Base-by-base conservation (phyloP, 2,329 filamentous ascomycete genomes). In the Cladosporium halotolerans region DNA sequence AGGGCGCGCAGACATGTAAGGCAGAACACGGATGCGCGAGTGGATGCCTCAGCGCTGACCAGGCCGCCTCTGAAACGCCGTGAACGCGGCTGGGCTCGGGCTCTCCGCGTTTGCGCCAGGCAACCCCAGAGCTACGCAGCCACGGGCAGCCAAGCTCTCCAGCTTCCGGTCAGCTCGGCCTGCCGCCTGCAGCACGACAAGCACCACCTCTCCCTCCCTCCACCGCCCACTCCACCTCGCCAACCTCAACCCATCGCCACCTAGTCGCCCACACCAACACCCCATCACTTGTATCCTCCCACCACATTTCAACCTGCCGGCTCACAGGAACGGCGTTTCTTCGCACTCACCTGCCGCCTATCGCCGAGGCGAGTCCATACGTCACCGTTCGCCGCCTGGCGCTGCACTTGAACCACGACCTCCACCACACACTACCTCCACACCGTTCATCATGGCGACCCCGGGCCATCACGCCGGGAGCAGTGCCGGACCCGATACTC, bases 401-500 rank as follows among this genome's bases (percentile, higher is more conserved):
- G 46, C n/a, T 39, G 36, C 36, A n/a, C 36, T 39, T 13, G n/a
- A 7, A 9, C 23, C 19, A 45, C 16, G 34, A 43, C 4, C 16
- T 34, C 28, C 9, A 23, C 28, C 41, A 11, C 23, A 28, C 23
- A 28, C 23, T 28, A 28, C 34, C 45, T 32, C 19, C 47, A 33
- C 43, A 31, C 28, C 43, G 45, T 31, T 16, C 43, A 68, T 58
- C 64, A 74, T 75, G 70, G 69, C 71, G 31, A 50, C 60, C 38
- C 58, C 54, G 39, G 49, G 56, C 52, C 55, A 46, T 50, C 49
- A 43, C 31, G 36, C 31, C 23, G 45, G 50, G 33, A 57, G 53
- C 42, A 70, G 71, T 57, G 66, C 72, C 53, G 71, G 76, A 39
- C 80, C 82, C 53, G 86, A 90, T 58, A 89, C 87, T 49, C 76